Evolutionary conservation across 768 basidiomycete species (phyloP), one percentile per base, ranked within the genome.

Genomic region (Agaricus sinodeliciosus): DNA sequence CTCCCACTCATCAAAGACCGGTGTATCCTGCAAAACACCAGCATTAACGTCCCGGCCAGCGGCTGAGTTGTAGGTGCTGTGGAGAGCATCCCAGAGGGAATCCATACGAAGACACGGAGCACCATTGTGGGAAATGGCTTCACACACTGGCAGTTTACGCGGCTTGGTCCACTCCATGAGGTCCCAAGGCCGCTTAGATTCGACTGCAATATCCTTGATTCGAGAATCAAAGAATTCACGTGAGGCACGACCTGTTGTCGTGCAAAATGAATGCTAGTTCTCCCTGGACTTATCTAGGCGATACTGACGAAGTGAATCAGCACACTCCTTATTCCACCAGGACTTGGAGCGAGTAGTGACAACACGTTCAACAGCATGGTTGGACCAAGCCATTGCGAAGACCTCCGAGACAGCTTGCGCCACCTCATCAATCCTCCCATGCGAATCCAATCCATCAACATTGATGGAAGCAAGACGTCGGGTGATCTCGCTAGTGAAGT

Each of bases 111-210:
- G 39, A 42, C 47, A 58, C 4, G 50, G 50, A 25, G 40, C 12
- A 2, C 53, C 59, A 1, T 51, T 15, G 16, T 39, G 55, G 28
- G 37, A 22, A 35, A 58, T 58, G 26, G 52, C 49, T n/a, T n/a
- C n/a, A n/a, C n/a, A n/a, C n/a, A n/a, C n/a, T n/a, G n/a, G n/a
- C n/a, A n/a, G n/a, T n/a, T n/a, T n/a, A n/a, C n/a, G n/a, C n/a
- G n/a, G n/a, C 48, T 60, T 51, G 49, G 57, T 44, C 61, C 57
- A 62, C 4, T 36, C 37, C 57, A 62, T 62, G 16, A 62, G 55
- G 50, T 62, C 57, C 60, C 57, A 62, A 0, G 55, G 57, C 28
- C 51, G 48, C 53, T 58, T 58, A 45, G 58, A 48, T 22, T 26
- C 36, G n/a, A 9, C 28, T 3, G 60, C 26, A 9, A 59, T 48